Conservation (phyloP, 2,329 filamentous ascomycete species). For the Colletotrichum endophyticum region DNA sequence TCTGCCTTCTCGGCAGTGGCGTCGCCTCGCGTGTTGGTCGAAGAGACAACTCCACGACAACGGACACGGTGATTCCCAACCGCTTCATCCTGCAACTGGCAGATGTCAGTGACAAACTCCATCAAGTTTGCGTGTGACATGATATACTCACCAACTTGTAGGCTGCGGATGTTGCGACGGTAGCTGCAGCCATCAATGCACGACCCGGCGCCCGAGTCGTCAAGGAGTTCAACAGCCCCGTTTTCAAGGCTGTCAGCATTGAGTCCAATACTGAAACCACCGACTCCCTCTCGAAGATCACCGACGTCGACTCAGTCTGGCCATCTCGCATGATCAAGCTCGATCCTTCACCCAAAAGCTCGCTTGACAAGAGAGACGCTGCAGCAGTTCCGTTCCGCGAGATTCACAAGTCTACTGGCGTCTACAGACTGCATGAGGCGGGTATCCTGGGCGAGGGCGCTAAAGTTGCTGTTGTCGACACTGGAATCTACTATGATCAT, state of each 20-base stretch:
- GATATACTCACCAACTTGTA: background rate
- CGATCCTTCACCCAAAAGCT: background rate
- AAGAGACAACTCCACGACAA: background rate
- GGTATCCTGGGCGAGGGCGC: constrained; percentile 29
- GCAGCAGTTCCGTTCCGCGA: constrained; percentile 14
- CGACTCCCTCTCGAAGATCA: background rate
- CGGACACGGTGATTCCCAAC: background rate
- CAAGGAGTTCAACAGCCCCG: background rate
- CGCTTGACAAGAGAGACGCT: background rate
- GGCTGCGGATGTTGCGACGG: background rate
- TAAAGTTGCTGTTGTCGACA: constrained; percentile 8
- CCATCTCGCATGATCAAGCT: background rate
- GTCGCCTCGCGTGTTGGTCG: background rate
- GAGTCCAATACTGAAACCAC: background rate
- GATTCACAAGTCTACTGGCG: constrained; percentile 41
- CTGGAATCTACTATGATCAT: constrained; percentile 11
- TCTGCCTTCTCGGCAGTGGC: background rate
- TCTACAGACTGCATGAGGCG: constrained; percentile 39
- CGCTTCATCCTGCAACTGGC: background rate
- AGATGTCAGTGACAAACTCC: background rate
- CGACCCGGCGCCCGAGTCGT: background rate
- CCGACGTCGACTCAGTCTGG: background rate
- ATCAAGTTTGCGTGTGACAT: rapidly evolving
- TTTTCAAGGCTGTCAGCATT: background rate
- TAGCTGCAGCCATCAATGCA: background rate